Base-by-base conservation (phyloP, 768 basidiomycete genomes). In the Boletus subparvulus region DNA sequence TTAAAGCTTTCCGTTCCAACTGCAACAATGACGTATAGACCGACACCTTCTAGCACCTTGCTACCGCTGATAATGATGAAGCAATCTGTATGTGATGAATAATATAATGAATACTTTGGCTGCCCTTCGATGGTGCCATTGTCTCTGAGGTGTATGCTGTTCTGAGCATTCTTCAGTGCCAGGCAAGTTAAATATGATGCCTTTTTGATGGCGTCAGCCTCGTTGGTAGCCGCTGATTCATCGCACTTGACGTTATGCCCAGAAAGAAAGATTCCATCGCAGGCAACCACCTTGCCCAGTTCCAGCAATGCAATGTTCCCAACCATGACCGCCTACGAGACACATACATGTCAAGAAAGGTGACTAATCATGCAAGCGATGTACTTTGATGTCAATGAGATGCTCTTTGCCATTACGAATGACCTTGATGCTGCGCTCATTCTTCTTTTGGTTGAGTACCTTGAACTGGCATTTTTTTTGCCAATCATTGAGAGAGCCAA, bases 381-480 rank as follows among this genome's bases (percentile, higher is more conserved):
- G 9, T 41, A 90, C 92, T 74, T 91, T 94, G 69, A 96, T 83
- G 60, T 91, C 90, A 63, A 95, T 78, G 28, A 91, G 74, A 48
- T 78, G 81, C 61, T 94, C 90, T 12, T 77, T 69, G 32, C 86
- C 87, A 53, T 82, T 75, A 11, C 94, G 86, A 57, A 93, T 86
- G 50, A 89, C 87, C 72, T 94, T 94, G 64, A 94, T 85, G 5
- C 81, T 84, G 26, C 97, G 89, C 63, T 96, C 97, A 54, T 98
- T 96, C 73, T 96, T 96, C 74, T 95, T 90, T 63, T 90, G 91
- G 67, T 98, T 98, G 41, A 99, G 82, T 19, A 77, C 79, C 65
- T 88, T 85, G 78, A 99, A 99, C 74, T 98, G 97, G 2, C 87
- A 86, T 72, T 99, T 96, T 73, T 98, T 98, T 73, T 98, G 94